Conservation (phyloP, 2,329 filamentous ascomycete species). For the Dothideomycetes sp. region DNA sequence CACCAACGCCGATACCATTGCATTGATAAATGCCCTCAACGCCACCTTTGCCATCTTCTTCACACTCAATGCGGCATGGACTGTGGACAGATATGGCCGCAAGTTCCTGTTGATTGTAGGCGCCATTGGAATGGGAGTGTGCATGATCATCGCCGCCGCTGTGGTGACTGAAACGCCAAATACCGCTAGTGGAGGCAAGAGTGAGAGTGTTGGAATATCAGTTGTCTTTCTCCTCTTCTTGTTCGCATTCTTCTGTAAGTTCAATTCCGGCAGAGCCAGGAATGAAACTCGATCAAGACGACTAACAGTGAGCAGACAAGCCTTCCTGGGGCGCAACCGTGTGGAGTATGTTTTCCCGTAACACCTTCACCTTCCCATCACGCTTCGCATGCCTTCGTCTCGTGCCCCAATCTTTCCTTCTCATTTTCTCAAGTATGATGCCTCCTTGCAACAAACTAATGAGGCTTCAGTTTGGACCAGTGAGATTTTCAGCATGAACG, state of each 20-base stretch:
- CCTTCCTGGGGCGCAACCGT: slow-evolving; percentile 59
- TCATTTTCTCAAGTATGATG: no score
- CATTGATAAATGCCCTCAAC: slow-evolving; percentile 64
- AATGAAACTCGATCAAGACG: background rate
- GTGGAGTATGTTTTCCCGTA: no score
- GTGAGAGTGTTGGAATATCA: slow-evolving; percentile 50
- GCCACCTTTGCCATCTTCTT: slow-evolving; percentile 63
- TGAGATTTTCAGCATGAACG: slow-evolving; percentile 60
- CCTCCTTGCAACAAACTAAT: no score
- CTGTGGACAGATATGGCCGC: slow-evolving; percentile 59
- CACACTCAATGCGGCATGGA: slow-evolving; percentile 63
- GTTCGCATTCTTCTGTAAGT: slow-evolving; percentile 17
- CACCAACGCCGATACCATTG: slow-evolving; percentile 46
- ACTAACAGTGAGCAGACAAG: slow-evolving; percentile 39
- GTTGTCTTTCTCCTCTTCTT: slow-evolving; percentile 56
- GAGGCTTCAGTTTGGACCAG: slow-evolving; percentile 62
- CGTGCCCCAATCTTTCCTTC: no score
- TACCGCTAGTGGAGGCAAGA: slow-evolving; percentile 41
- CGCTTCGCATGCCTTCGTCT: no score
- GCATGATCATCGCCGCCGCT: slow-evolving; percentile 56
- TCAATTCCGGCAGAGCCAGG: no score
- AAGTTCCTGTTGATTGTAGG: slow-evolving; percentile 60
- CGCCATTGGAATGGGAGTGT: slow-evolving; percentile 55
- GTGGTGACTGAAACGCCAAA: slow-evolving; percentile 48
- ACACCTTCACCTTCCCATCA: no score